Evolutionary conservation across 1,284 basidiomycete genomes (phyloP).

Genomic region (Somion occarium): DNA sequence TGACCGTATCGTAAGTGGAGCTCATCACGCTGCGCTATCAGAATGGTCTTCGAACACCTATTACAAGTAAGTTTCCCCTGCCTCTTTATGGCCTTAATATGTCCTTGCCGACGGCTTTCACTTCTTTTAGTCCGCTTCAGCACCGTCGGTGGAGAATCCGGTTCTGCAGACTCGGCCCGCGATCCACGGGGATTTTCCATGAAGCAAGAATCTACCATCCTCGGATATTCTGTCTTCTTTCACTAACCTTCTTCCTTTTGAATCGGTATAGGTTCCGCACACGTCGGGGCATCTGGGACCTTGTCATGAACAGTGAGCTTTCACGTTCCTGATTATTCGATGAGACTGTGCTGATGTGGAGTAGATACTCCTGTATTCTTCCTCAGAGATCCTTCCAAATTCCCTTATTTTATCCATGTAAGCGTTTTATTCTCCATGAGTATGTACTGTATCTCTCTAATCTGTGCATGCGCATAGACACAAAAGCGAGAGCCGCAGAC

Average conservation of each 20-base stretch:
- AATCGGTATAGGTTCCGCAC: slow-evolving; percentile 18
- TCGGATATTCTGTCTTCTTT: background rate
- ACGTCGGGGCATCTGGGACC: slow-evolving; percentile 11
- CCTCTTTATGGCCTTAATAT: background rate
- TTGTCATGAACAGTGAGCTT: slow-evolving; percentile 35
- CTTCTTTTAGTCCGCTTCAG: slow-evolving; percentile 67
- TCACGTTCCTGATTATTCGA: slow-evolving; percentile 62
- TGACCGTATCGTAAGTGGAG: background rate
- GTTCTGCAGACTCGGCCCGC: slow-evolving; percentile 85
- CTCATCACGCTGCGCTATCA: slow-evolving; percentile 50
- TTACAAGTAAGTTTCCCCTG: slow-evolving; percentile 41
- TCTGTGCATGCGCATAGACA: slow-evolving; percentile 32
- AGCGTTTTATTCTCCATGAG: background rate
- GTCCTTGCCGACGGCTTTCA: background rate
- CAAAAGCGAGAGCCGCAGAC: slow-evolving; percentile 90
- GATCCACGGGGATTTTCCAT: slow-evolving; percentile 68
- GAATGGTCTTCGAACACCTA: slow-evolving; percentile 61
- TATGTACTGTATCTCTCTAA: background rate
- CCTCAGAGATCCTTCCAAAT: slow-evolving; percentile 78
- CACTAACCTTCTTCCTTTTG: background rate
- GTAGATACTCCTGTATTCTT: slow-evolving; percentile 82
- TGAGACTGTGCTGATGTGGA: background rate
- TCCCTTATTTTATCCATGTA: slow-evolving; percentile 85
- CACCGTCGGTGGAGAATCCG: slow-evolving; percentile 84
- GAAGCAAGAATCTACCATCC: slow-evolving; percentile 15